A percentile compares a stretch with the other conserved stretches of the same genome.
Evolutionary conservation across 169 alveolate genomes (phyloP).

Genomic region (Plasmodium chabaudi): DNA sequence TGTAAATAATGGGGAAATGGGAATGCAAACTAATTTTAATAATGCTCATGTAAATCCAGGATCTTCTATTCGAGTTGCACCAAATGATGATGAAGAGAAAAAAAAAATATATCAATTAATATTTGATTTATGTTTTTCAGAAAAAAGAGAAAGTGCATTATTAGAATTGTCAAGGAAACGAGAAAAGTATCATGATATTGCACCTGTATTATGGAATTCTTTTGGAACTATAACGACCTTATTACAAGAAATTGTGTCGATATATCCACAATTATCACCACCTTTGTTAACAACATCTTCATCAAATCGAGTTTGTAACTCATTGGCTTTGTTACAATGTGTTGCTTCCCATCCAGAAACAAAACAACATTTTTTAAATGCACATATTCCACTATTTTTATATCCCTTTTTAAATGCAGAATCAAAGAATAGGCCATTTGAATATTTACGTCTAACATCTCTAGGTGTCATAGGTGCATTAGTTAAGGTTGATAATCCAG

Average conservation of each 20-base stretch:
- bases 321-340: conserved; percentile 98
- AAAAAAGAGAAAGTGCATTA: conserved; percentile 97
- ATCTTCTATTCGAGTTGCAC: background rate
- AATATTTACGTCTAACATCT: conserved; percentile 97
- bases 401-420: conserved; percentile 98
- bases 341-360: conserved; percentile 99
- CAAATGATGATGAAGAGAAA: conserved; percentile 77
- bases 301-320: conserved; percentile 97
- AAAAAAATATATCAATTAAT: conserved; percentile 90
- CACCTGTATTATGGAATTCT: conserved; percentile 98
- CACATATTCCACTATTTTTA: conserved; percentile 98
- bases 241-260: conserved; percentile 94
- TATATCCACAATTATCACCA: conserved; percentile 92
- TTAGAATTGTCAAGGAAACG: conserved; percentile 93
- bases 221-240: conserved; percentile 98
- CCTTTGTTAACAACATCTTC: conserved; percentile 93
- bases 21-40: background rate
- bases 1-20: background rate
- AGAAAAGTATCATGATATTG: conserved; percentile 94
- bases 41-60: background rate
- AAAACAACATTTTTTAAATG: conserved; percentile 94
- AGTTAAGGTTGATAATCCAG: conserved; percentile 98
- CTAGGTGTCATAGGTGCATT: conserved; percentile 99
- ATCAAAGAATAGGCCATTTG: conserved; percentile 96
- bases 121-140: conserved; percentile 92